Evolutionary conservation across 176 grass and related monocot genomes (phyloP).

Genomic region (barley (Hordeum vulgare)): MorexV3_pseudomolecules_assembly NC_058518.1:487009105-487009604

Average conservation of each 20-base stretch:
- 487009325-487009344: constrained; percentile 87
- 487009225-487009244: constrained; percentile 23
- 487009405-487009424: constrained; percentile 19
- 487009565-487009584: neutral
- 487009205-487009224: constrained; percentile 20
- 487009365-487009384: constrained; percentile 2
- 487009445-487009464: constrained; percentile 91
- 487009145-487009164: constrained; percentile 88
- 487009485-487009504: constrained; percentile 48
- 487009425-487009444: constrained; percentile 59
- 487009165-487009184: constrained; percentile 94
- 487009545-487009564: neutral
- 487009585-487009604: neutral
- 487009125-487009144: constrained; percentile 56
- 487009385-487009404: constrained; percentile 4
- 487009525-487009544: neutral
- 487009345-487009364: constrained; percentile 92
- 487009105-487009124: constrained; percentile 53
- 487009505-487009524: constrained; percentile 12
- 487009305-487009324: constrained; percentile 86
- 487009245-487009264: constrained; percentile 64
- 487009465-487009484: constrained; percentile 86
- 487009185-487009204: constrained; percentile 14
- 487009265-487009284: constrained; percentile 99
- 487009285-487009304: constrained; percentile 92